A percentile compares a stretch with the other conserved stretches of the same genome.
Conservation (phyloP, 768 basidiomycete species). For the Agaricus subrufescens region DNA sequence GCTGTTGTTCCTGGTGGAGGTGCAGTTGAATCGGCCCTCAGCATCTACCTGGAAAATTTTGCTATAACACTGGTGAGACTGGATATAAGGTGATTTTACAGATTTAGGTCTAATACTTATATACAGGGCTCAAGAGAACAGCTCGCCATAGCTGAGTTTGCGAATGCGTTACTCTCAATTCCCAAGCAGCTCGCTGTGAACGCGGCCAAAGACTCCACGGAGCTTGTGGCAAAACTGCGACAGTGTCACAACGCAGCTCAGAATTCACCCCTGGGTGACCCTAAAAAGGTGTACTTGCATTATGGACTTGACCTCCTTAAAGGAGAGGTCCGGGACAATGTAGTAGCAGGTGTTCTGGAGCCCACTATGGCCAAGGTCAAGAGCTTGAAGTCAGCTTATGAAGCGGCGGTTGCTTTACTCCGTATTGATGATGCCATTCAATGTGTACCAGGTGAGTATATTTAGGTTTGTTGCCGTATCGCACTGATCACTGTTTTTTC, state of each 20-base stretch:
- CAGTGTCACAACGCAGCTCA: conserved; percentile 97
- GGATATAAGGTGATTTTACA: not conserved
- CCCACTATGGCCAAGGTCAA: conserved; percentile 97
- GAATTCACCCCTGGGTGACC: conserved; percentile 85
- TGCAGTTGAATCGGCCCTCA: conserved; percentile 93
- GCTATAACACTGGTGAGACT: conserved; percentile 87
- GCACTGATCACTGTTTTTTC: not conserved
- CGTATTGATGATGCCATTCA: conserved; percentile 97
- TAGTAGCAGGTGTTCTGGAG: conserved; percentile 88
- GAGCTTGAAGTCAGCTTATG: conserved; percentile 94
- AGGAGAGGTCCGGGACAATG: conserved; percentile 94
- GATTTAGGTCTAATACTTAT: not conserved
- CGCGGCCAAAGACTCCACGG: conserved; percentile 97
- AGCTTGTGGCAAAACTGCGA: conserved; percentile 93
- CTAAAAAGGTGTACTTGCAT: conserved; percentile 83
- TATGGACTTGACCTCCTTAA: conserved; percentile 95
- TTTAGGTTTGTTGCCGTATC: not conserved
- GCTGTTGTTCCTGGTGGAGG: conserved; percentile 95
- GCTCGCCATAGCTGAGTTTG: conserved; percentile 98
- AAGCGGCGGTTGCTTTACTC: conserved; percentile 91
- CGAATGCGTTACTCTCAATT: conserved; percentile 85
- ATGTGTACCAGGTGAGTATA: conserved; percentile 71
- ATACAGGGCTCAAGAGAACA: conserved; percentile 94
- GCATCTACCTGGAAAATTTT: conserved; percentile 98
- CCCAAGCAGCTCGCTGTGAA: conserved; percentile 97